A percentile compares a stretch with the other conserved stretches of the same genome.
These are phyloP conservation scores for Aspergillus tubingensis DNA, from an alignment of 2,329 filamentous ascomycete species.

Conservation along the genomic window DNA sequence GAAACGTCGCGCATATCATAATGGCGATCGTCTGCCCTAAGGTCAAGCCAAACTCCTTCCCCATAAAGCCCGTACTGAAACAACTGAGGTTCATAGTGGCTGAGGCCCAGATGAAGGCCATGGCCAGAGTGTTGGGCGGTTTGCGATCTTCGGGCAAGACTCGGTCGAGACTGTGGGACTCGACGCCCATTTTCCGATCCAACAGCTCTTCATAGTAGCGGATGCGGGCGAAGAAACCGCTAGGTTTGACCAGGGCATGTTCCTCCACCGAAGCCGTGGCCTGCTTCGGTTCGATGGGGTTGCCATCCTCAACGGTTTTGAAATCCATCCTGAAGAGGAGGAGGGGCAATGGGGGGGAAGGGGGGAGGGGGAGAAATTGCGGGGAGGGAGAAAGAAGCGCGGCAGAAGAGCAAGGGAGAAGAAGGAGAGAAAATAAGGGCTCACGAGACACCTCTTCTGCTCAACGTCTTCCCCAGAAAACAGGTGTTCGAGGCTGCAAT, in stretches of 20 bases:
- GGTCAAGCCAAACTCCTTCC: slow-evolving; percentile 52
- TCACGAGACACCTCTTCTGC: not conserved
- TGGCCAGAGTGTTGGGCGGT: slow-evolving; percentile 47
- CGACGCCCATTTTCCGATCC: slow-evolving; percentile 52
- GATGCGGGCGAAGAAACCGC: slow-evolving; percentile 25
- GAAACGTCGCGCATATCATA: slow-evolving; percentile 50
- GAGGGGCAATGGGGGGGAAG: too few relatives aligned
- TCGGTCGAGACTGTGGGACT: slow-evolving; percentile 51
- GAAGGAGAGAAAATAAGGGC: not conserved
- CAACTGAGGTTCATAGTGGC: slow-evolving; percentile 55
- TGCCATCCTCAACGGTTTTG: slow-evolving; percentile 11
- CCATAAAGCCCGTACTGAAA: slow-evolving; percentile 56
- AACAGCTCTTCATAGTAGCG: slow-evolving; percentile 47
- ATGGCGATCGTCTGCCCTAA: slow-evolving; percentile 49
- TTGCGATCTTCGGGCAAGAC: slow-evolving; percentile 40
- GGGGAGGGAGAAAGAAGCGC: not conserved
- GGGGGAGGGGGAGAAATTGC: not conserved
- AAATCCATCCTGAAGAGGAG: slow-evolving; percentile 8
- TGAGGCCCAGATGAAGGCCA: slow-evolving; percentile 57
- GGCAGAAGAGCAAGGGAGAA: not conserved
- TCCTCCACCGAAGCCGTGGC: slow-evolving; percentile 16
- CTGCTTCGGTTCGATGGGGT: slow-evolving; percentile 19
- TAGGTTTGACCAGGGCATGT: slow-evolving; percentile 15
- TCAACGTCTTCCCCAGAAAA: slow-evolving; percentile 4
- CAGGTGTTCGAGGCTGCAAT: not conserved